Evolutionary conservation across 306 rosid genomes (phyloP), one percentile per base, ranked within the genome.

Genomic region (Oemleria cerasiformis): DNA sequence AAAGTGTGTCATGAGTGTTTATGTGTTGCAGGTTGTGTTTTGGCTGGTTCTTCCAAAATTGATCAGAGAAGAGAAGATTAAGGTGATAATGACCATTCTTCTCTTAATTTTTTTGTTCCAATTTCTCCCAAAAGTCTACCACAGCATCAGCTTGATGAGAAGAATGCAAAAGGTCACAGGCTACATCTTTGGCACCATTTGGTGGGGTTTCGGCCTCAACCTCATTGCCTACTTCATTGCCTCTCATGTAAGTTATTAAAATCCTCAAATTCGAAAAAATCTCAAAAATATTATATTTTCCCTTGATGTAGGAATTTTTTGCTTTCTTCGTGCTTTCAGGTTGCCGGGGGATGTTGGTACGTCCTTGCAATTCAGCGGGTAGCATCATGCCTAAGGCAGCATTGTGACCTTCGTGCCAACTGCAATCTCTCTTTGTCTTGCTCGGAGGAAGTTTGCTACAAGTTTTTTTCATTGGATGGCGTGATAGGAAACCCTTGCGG

Each of bases 301-400:
- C 10, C n/a, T n/a, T 40, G 58, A 13, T n/a, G 36, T 30, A 30
- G 15, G 48, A 14, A 62, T 49, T 21, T 23, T 45, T 7, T 14
- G 25, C 43, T 6, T 23, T 3, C 9, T 38, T 41, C 13, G 6
- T 71, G 60, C 13, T 34, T 69, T 17, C 51, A 94, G 99, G 99
- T 95, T 71, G 99, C 99, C 2, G 99, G 99, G 77, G 99, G 99
- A 59, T 95, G 99, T 73, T 95, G 99, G 99, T 95, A 95, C 77
- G 99, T 95, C 23, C 99, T 95, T 49, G 99, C 96, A 0, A 91
- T 95, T 78, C 99, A 95, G 42, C 88, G 99, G 0, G 97, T 95
- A 3, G 99, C 99, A 10, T 84, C 96, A 0, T 95, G 99, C 75
- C 87, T 95, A 17, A 77, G 76, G 72, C 90, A 84, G 54, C 97